These are phyloP conservation scores for Verticillium zaregamsianum DNA, from an alignment of 2,329 filamentous ascomycete species.

Conservation along the genomic window DNA sequence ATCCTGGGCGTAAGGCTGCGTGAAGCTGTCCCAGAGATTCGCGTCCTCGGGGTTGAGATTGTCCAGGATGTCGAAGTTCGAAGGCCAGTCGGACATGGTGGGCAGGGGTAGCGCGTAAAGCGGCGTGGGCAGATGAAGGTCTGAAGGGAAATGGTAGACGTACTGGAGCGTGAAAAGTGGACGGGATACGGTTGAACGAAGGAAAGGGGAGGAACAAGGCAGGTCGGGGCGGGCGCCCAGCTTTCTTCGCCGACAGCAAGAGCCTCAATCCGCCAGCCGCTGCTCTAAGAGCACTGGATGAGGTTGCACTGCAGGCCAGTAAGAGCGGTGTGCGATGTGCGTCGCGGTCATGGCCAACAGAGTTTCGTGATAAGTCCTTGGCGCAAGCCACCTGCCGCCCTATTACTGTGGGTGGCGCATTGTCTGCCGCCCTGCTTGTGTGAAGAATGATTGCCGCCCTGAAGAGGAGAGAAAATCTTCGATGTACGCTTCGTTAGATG, in stretches of 20 bases:
- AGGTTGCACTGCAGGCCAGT: no score
- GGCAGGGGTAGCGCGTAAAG: neutral
- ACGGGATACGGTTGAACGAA: neutral
- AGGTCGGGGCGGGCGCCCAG: neutral
- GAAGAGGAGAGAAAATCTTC: no score
- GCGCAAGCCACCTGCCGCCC: conserved; percentile 10
- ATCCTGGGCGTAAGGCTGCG: neutral
- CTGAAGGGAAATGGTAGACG: neutral
- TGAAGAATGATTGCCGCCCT: no score
- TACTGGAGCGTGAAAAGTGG: conserved; percentile 15
- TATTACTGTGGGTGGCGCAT: conserved; percentile 4
- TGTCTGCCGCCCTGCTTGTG: no score
- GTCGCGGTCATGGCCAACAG: neutral
- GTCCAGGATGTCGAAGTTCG: conserved; percentile 6
- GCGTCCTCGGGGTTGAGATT: neutral
- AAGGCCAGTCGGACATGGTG: conserved; percentile 21
- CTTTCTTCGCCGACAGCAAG: conserved; percentile 3
- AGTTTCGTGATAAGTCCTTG: conserved; percentile 10
- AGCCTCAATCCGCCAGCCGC: neutral
- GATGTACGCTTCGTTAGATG: no score
- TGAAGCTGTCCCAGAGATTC: conserved; percentile 7
- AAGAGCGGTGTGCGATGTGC: no score
- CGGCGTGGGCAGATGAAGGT: no score
- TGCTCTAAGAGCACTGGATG: neutral
- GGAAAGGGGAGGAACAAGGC: neutral